Evolutionary conservation across 2,329 filamentous ascomycete species (phyloP), one percentile per base, ranked within the genome.

Genomic region (Arthrinium phaeospermum): DNA sequence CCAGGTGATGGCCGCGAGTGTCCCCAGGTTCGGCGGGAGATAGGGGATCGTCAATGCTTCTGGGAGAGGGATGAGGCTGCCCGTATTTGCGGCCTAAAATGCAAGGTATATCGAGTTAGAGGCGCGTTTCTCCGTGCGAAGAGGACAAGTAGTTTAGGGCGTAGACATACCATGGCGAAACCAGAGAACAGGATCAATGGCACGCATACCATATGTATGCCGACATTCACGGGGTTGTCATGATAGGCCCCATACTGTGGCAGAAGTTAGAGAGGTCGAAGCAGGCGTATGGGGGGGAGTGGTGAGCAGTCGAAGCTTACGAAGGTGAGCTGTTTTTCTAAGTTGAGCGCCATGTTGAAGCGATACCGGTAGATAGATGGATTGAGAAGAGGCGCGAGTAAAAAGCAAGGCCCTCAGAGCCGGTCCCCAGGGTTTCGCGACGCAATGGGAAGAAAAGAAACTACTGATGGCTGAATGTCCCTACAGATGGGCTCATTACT

Each of bases 221-320:
- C 87, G 73, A 95, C 84, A 81, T 96, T 96, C 83, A 93, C 89
- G 67, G 89, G 84, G 82, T 96, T 92, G 80, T 93, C 91, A 83
- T 96, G 94, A 80, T 96, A 96, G 73, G 93, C 89, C 81, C 93
- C 94, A 85, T 96, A 96, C 94, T 96, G 76, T 61, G 70, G 13
- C n/a, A 19, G 67, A 37, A 24, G 61, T 61, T 37, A 71, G 69
- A 76, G 69, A 75, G 73, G 41, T 22, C 53, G n/a, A 57, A 37
- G 47, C 30, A 68, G 61, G 53, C 22, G 68, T 47, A 67, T 24
- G 61, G 41, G 27, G 41, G 27, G 46, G 16, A 19, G 69, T 72
- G 71, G 64, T 64, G 72, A 5, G 57, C 34, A 22, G n/a, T 34
- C 19, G 12, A 24, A 30, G 83, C 92, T 82, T 90, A 96, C 94